Conservation (phyloP, 2,329 filamentous ascomycete species). For the Neurospora sp. region DNA sequence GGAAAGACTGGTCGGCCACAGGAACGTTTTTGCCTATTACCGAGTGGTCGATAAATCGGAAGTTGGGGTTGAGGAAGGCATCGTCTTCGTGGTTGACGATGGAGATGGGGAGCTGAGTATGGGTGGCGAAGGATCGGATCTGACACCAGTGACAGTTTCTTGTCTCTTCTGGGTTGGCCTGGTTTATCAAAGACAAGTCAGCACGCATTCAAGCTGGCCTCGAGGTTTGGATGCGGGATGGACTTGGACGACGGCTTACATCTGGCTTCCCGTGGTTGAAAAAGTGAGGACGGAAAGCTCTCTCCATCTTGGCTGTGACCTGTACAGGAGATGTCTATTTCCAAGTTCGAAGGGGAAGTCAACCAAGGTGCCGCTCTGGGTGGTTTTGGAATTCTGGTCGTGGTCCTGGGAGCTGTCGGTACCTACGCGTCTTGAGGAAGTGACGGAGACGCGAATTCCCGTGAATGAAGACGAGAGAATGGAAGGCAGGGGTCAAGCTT, state of each 20-base stretch:
- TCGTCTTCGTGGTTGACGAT: conserved; percentile 55
- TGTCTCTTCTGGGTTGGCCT: conserved; percentile 26
- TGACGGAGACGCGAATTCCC: conserved; percentile 5
- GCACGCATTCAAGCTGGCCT: neutral
- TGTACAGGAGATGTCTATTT: neutral
- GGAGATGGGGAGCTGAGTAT: conserved; percentile 42
- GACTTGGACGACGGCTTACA: conserved; percentile 4
- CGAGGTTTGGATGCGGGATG: neutral
- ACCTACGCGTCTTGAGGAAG: neutral
- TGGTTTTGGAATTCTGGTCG: neutral
- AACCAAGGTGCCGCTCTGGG: too few relatives aligned
- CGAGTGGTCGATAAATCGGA: conserved; percentile 57
- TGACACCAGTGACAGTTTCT: conserved; percentile 51
- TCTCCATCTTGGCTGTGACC: conserved; percentile 9
- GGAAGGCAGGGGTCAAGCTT: neutral
- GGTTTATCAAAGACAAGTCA: neutral
- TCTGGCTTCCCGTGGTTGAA: conserved; percentile 32
- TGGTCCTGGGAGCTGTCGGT: neutral
- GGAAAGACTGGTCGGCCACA: conserved; percentile 49
- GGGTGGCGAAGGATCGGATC: conserved; percentile 42
- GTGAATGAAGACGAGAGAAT: neutral
- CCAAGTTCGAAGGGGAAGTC: neutral
- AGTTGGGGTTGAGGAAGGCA: conserved; percentile 45
- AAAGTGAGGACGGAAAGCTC: conserved; percentile 29
- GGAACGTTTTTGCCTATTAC: conserved; percentile 50